Evolutionary conservation across 352 stramenopile genomes (phyloP).

Genomic region (Phytophthora sojae): DNA sequence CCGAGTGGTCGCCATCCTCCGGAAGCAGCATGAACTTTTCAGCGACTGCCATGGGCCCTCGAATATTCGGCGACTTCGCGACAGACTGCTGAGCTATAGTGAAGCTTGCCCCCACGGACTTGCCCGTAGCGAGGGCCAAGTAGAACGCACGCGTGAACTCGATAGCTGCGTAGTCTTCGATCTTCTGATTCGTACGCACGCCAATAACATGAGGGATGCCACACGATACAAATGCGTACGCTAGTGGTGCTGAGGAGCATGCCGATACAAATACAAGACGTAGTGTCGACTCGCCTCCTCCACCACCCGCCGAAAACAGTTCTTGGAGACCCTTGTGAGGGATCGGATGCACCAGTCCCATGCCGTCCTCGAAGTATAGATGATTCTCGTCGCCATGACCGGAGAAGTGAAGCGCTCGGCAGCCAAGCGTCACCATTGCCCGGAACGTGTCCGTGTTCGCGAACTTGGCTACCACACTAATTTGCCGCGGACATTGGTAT

Average conservation of each 20-base stretch:
- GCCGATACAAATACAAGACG: constrained; percentile 85
- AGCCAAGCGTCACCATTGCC: constrained; percentile 92
- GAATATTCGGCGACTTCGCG: constrained; percentile 81
- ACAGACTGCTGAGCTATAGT: constrained; percentile 79
- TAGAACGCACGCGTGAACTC: constrained; percentile 90
- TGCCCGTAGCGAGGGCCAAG: constrained; percentile 75
- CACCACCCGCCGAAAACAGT: constrained; percentile 65
- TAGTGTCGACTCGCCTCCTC: constrained; percentile 50
- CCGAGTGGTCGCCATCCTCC: constrained; percentile 78
- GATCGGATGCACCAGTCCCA: constrained; percentile 83
- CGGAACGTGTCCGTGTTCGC: constrained; percentile 94
- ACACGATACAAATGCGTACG: constrained; percentile 87
- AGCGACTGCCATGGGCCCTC: constrained; percentile 67
- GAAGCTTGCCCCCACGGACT: constrained; percentile 76
- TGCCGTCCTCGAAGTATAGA: constrained; percentile 95
- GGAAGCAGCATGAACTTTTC: constrained; percentile 84
- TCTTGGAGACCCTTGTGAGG: constrained; percentile 74
- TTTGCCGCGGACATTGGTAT: constrained; percentile 77
- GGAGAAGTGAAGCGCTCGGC: constrained; percentile 94
- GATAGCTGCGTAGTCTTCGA: constrained; percentile 89
- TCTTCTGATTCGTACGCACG: constrained; percentile 85
- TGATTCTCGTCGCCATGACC: constrained; percentile 94
- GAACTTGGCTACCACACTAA: constrained; percentile 95
- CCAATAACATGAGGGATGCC: constrained; percentile 93
- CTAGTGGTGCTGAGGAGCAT: constrained; percentile 78